These are phyloP conservation scores for Boletus speciosus DNA, from an alignment of 768 basidiomycete genomes.

Conservation along the genomic window DNA sequence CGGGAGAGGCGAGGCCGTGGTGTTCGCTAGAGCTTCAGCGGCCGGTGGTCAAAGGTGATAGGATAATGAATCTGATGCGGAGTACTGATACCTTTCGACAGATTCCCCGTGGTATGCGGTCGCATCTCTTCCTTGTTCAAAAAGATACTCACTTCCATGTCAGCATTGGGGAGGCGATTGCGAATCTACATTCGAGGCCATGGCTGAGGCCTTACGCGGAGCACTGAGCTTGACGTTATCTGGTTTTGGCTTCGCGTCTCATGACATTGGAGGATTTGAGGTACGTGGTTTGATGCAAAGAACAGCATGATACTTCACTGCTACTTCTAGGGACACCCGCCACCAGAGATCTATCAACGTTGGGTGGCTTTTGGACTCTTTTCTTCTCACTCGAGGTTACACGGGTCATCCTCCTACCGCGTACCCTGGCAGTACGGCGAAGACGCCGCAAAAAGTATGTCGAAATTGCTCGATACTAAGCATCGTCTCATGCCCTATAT, in stretches of 20 bases:
- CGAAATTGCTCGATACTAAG: slow-evolving; percentile 58
- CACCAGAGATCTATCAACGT: slow-evolving; percentile 66
- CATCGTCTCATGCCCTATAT: slow-evolving; percentile 75
- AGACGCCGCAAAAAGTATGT: slow-evolving; percentile 62
- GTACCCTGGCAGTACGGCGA: slow-evolving; percentile 78
- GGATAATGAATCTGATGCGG: not conserved
- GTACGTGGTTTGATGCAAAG: slow-evolving; percentile 25
- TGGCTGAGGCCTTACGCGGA: slow-evolving; percentile 72
- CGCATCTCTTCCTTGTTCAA: not conserved
- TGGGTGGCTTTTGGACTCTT: slow-evolving; percentile 78
- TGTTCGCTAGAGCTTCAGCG: slow-evolving; percentile 68
- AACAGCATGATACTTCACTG: not conserved
- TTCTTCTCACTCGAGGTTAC: slow-evolving; percentile 71
- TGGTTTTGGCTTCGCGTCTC: slow-evolving; percentile 69
- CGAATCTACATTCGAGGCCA: slow-evolving; percentile 73
- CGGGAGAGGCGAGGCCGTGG: slow-evolving; percentile 62
- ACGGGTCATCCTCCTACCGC: slow-evolving; percentile 70
- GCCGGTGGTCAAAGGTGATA: slow-evolving; percentile 62
- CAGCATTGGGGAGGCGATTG: slow-evolving; percentile 74
- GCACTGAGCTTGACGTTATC: slow-evolving; percentile 61
- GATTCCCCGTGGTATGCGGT: slow-evolving; percentile 16
- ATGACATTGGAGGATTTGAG: slow-evolving; percentile 79
- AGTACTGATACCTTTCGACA: slow-evolving; percentile 3
- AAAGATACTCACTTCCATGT: slow-evolving; percentile 22
- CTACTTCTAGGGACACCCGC: slow-evolving; percentile 51